Base-by-base conservation (phyloP, 2,329 filamentous ascomycete genomes). In the Coniochaeta sp. region DNA sequence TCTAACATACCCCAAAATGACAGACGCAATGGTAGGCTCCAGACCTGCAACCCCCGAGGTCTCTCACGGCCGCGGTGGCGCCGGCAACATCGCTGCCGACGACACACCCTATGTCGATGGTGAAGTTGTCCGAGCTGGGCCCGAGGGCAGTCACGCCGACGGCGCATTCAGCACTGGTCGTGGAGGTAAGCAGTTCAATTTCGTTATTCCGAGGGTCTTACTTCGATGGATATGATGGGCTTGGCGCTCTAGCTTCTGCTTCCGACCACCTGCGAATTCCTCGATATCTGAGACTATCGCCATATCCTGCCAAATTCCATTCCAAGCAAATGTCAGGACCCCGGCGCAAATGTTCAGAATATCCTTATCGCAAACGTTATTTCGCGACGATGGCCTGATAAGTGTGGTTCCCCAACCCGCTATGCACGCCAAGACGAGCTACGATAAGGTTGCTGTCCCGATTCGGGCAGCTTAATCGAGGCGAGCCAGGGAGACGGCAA, bases 31-130 rank as follows among this genome's bases (percentile, higher is more conserved):
- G 54, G n/a, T 26, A 38, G 34, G 31, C 31, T 57, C 54, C 54
- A 57, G 54, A 57, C 54, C 54, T 22, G 22, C 22, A 24, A 66
- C 67, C 16, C 65, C 74, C 58, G 81, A 85, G 69, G 79, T 85
- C 58, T 85, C 83, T 17, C 83, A 86, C 73, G 83, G 83, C 66
- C 81, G 83, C 64, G 83, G 83, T 62, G 83, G 83, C 66, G 82
- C 81, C 22, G 84, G 85, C 67, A 87, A 87, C 72, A 85, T 87
- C 71, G 79, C 77, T 64, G 70, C 73, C 36, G 84, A 87, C 69
- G 71, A 79, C 62, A 86, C 83, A 40, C 67, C 78, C 65, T 88
- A 88, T 68, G 78, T 79, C 63, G 85, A 88, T 64, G 85, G 84
- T 66, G 82, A 84, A 64, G 82, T 88, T 59, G 82, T 83, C 60